phyloP scores from a whole-genome alignment of 306 rosid species.

The Erythrophleum fordii region DNA sequence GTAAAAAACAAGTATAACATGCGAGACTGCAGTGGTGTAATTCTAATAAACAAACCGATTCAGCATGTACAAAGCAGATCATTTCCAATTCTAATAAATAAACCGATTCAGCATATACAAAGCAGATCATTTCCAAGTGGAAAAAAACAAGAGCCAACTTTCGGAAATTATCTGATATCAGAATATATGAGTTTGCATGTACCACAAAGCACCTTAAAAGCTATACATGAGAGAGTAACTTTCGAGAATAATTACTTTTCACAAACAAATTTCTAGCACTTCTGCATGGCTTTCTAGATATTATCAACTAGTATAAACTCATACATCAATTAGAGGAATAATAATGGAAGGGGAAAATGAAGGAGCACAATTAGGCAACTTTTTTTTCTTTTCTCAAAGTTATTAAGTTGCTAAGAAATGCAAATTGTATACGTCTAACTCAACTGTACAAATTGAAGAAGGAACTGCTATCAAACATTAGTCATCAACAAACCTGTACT shows the following conservation, averaged over 20 bases:
- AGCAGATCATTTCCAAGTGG: not conserved
- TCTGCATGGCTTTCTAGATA: not conserved
- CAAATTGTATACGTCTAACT: not conserved
- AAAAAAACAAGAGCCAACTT: conserved; percentile 2
- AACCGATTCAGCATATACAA: conserved; percentile 12
- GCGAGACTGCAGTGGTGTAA: conserved; percentile 18
- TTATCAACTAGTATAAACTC: not conserved
- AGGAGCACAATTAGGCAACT: not conserved
- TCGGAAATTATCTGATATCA: not conserved
- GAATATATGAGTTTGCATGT: conserved; percentile 4
- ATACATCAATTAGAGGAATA: not conserved
- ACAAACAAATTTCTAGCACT: conserved; percentile 1
- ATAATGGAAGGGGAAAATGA: not conserved
- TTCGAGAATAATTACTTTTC: not conserved
- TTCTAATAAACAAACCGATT: conserved; percentile 28
- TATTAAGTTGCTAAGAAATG: not conserved
- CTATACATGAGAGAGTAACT: conserved; percentile 8
- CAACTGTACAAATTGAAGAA: conserved; percentile 15
- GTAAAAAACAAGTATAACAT: conserved; percentile 14
- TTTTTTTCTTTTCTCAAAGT: not conserved
- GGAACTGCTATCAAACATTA: conserved; percentile 26
- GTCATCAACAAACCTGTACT: conserved; percentile 76
- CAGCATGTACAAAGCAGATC: not conserved
- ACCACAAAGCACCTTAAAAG: conserved; percentile 22
- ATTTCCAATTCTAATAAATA: not conserved